Conservation (phyloP, 1,284 basidiomycete species). For the Polyporus tsugae region DNA sequence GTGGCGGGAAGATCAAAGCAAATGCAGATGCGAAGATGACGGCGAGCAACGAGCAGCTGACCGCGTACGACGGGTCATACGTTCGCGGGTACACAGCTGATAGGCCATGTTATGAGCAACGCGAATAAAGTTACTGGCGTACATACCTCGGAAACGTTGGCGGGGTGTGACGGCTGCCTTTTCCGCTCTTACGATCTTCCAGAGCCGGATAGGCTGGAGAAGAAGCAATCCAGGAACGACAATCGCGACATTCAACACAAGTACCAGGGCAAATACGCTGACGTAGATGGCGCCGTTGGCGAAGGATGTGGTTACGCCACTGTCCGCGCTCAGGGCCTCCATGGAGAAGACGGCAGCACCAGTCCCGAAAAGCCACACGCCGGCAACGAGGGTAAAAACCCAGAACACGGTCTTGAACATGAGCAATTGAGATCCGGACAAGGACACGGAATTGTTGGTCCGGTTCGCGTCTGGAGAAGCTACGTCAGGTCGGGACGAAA, state of each 20-base stretch:
- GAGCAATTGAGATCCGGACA: constrained; percentile 65
- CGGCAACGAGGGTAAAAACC: constrained; percentile 60
- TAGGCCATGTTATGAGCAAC: constrained; percentile 20
- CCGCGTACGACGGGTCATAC: constrained; percentile 73
- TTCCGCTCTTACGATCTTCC: constrained; percentile 61
- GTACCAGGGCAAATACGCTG: constrained; percentile 65
- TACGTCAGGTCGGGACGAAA: background rate
- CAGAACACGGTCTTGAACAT: constrained; percentile 76
- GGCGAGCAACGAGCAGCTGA: constrained; percentile 70
- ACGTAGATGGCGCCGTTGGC: constrained; percentile 79
- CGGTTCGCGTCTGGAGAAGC: constrained; percentile 52
- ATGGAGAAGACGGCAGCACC: constrained; percentile 75
- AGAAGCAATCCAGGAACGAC: constrained; percentile 75
- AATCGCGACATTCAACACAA: constrained; percentile 74
- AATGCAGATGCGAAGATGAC: constrained; percentile 78
- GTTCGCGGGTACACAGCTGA: constrained; percentile 76
- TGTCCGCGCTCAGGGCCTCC: constrained; percentile 58
- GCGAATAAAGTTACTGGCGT: background rate
- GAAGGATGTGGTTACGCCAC: constrained; percentile 54
- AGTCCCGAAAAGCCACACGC: constrained; percentile 70
- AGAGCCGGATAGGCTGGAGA: constrained; percentile 72
- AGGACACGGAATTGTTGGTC: constrained; percentile 65
- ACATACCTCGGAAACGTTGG: constrained; percentile 78
- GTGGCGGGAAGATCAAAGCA: constrained; percentile 77
- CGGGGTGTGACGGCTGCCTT: constrained; percentile 74